A percentile compares a stretch with the other conserved stretches of the same genome.
These are phyloP conservation scores for Epichloe gansuensis DNA, from an alignment of 2,329 filamentous ascomycete species.

Conservation along the genomic window DNA sequence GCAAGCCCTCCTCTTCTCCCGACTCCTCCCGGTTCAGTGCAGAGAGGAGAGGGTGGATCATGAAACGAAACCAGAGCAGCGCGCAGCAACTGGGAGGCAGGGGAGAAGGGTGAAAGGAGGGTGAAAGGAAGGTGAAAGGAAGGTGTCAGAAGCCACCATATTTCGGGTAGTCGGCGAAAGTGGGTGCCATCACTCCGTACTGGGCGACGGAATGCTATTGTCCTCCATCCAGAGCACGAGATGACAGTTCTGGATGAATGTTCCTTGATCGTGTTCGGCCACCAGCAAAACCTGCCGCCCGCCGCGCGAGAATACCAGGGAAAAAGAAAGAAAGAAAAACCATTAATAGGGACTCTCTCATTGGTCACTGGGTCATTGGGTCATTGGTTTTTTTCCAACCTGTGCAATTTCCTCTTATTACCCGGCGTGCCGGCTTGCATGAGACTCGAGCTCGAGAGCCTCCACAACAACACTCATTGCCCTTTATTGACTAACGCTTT, in stretches of 20 bases:
- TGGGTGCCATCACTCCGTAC: not conserved
- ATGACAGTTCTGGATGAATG: not conserved
- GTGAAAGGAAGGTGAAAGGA: no score
- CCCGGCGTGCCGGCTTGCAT: not conserved
- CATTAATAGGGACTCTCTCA: not conserved
- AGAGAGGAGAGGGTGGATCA: not conserved
- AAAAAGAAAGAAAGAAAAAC: not conserved
- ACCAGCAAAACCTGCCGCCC: not conserved
- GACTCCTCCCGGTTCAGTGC: not conserved
- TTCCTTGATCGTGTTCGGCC: not conserved
- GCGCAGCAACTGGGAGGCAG: not conserved
- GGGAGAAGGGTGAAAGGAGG: not conserved
- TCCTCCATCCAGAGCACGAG: not conserved
- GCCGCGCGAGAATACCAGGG: not conserved
- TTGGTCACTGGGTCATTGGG: not conserved
- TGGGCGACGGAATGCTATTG: not conserved
- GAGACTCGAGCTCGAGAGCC: not conserved
- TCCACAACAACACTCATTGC: not conserved
- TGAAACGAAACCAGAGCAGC: constrained; percentile 1
- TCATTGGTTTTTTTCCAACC: not conserved
- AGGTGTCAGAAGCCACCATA: not conserved
- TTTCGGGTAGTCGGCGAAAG: not conserved
- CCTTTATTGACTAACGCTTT: not conserved
- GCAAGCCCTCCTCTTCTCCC: not conserved
- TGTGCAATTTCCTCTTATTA: not conserved